Conservation (phyloP, 495 filamentous ascomycete species). For the Halenospora varia region DNA sequence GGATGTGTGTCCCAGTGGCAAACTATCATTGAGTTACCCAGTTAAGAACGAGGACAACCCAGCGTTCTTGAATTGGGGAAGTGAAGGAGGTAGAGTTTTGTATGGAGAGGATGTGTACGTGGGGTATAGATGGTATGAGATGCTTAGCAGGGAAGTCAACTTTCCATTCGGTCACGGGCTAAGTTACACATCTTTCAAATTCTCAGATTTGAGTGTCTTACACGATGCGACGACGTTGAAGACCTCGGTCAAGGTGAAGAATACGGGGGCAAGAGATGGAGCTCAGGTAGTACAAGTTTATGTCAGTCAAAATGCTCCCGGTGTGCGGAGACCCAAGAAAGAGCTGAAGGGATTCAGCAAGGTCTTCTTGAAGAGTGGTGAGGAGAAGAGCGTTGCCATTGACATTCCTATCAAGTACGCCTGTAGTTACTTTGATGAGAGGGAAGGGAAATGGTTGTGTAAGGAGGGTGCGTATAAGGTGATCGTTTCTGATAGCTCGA, state of each 20-base stretch:
- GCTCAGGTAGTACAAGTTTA: conserved; percentile 62
- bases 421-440: conserved; percentile 66
- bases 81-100: conserved; percentile 63
- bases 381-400: conserved; percentile 53
- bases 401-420: conserved; percentile 54
- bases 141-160: conserved; percentile 61
- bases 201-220: conserved; percentile 28
- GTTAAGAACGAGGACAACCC: conserved; percentile 58
- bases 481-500: conserved; percentile 29
- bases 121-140: conserved; percentile 75
- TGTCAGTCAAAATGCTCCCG: conserved; percentile 41
- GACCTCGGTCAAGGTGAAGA: conserved; percentile 48
- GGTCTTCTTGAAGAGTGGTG: conserved; percentile 56
- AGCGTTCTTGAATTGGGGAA: conserved; percentile 65
- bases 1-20: conserved; percentile 74
- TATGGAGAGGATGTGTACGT: conserved; percentile 80
- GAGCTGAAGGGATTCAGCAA: conserved; percentile 75
- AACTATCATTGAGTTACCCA: conserved; percentile 67
- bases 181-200: conserved; percentile 78
- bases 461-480: conserved; percentile 61
- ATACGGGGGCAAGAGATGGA: conserved; percentile 47
- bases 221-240: conserved; percentile 27
- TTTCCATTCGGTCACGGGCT: conserved; percentile 90
- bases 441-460: conserved; percentile 55
- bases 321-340: conserved; percentile 55